Evolutionary conservation across 495 filamentous ascomycete genomes (phyloP), one percentile per base, ranked within the genome.

Genomic region (Cryomyces antarcticus): DNA sequence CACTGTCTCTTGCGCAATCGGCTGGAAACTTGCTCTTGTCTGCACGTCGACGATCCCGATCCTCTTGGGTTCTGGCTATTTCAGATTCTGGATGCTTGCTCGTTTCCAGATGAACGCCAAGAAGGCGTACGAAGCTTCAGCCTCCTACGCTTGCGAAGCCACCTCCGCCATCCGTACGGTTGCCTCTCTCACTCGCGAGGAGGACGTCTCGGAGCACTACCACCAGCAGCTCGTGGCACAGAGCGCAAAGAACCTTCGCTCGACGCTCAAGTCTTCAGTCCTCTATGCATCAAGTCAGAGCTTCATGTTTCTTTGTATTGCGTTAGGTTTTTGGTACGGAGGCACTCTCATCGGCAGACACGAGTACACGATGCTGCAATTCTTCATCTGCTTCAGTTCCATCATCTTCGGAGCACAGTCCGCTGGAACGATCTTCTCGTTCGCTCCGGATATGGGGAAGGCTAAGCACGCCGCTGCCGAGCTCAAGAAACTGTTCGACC

Each of bases 301-400:
- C 4, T 62, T 89, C 37, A 72, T 77, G 53, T 88, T 93, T 66
- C 68, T 85, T 38, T 82, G 75, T 50, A 72, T 83, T 39, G 87
- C 82, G 6, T 73, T 95, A n/a, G 85, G 78, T 1, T 94, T 93
- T 63, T 93, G 84, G 84, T 93, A 89, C 51, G 87, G 87, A 40
- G 86, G 85, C 30, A 77, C 69, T 3, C 66, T 89, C 34, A 78
- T 94, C 36, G 72, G 69, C n/a, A 67, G 68, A 30, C 49, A 57
- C 29, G 78, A 93, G 57, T 75, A 75, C 48, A 83, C 62, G 43
- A 69, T 82, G 54, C 77, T 82, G 52, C 75, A 80, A 41, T 93
- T 92, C 66, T 94, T 93, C 59, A 62, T 93, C 46, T 81, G 79
- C 47, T 93, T 86, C 62, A 64, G 70, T 30, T 66, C 82, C 31